Base-by-base conservation (phyloP, 2,329 filamentous ascomycete species). In the Stagonosporopsis tanaceti region DNA sequence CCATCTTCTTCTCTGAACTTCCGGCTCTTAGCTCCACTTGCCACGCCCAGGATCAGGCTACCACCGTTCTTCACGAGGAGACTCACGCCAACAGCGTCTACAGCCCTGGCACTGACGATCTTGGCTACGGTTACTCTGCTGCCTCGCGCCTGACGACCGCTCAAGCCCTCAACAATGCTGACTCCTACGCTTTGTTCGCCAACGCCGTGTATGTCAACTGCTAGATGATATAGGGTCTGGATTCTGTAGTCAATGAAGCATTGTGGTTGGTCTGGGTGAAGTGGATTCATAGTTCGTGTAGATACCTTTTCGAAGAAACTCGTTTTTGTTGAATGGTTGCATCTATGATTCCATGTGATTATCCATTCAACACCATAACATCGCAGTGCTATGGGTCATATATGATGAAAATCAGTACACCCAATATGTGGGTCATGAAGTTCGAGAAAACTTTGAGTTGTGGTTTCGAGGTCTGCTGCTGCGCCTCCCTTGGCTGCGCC, bases 41-140 rank as follows among this genome's bases (percentile, higher is more conserved):
- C 78, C 86, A 89, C 69, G 81, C 67, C 2, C 87, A 90, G 75
- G 88, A 89, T 68, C 85, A 88, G 76, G 85, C 84, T 2, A 87
- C 83, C 11, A 89, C 87, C 14, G 82, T 82, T 30, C 73, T 91
- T 14, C 88, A 91, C 67, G 88, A 91, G 79, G 79, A 82, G 63
- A 89, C 87, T 8, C 88, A 90, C 69, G 79, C 82, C n/a, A 75
- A 82, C 69, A 80, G 76, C 75, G 79, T 83, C 12, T 85, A 84
- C 53, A 71, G 66, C 66, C 70, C 71, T 12, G 85, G 86, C 8
- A 89, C 87, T 2, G 72, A 81, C 1, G 88, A 90, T 67, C 77
- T 82, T 50, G 73, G 62, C 25, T 86, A 85, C 62, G 86, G 85
- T 27, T 89, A 88, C 65, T 71, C 79, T 5, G 80, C 80, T 47